phyloP scores from a whole-genome alignment of 345 rosid species.

The Linum trigynum region DNA sequence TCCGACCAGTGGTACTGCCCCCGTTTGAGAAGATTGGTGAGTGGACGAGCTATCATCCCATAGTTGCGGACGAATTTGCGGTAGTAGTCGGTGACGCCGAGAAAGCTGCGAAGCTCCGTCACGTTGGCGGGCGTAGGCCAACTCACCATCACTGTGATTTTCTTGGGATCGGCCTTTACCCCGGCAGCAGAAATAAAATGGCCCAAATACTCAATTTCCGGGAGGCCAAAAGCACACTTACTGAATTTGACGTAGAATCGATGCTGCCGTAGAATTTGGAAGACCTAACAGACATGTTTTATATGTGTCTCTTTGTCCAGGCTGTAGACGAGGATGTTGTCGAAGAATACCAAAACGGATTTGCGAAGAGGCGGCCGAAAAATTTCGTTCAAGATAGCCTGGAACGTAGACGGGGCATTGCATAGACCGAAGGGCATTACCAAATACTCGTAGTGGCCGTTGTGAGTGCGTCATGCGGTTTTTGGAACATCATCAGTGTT shows the following conservation, averaged over 20 bases:
- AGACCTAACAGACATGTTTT: background rate
- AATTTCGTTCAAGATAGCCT: no score
- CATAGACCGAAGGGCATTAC: no score
- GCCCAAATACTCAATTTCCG: conserved; percentile 4
- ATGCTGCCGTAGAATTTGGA: background rate
- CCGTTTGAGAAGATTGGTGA: background rate
- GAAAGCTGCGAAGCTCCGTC: background rate
- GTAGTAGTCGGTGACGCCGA: background rate
- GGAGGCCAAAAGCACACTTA: conserved; percentile 4
- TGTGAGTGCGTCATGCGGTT: no score
- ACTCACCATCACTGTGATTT: background rate
- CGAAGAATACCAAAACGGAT: background rate
- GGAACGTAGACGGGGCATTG: no score
- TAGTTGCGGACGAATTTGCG: background rate
- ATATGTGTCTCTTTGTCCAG: no score
- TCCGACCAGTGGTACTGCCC: background rate
- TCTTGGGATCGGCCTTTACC: background rate
- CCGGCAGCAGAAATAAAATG: background rate
- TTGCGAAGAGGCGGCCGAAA: no score
- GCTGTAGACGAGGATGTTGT: conserved; percentile 1
- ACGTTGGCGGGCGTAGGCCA: background rate
- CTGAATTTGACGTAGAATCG: background rate
- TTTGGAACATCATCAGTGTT: no score
- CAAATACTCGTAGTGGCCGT: no score
- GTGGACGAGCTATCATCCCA: background rate